Conservation (phyloP, 2,329 filamentous ascomycete species). For the Aschersonia sp. region DNA sequence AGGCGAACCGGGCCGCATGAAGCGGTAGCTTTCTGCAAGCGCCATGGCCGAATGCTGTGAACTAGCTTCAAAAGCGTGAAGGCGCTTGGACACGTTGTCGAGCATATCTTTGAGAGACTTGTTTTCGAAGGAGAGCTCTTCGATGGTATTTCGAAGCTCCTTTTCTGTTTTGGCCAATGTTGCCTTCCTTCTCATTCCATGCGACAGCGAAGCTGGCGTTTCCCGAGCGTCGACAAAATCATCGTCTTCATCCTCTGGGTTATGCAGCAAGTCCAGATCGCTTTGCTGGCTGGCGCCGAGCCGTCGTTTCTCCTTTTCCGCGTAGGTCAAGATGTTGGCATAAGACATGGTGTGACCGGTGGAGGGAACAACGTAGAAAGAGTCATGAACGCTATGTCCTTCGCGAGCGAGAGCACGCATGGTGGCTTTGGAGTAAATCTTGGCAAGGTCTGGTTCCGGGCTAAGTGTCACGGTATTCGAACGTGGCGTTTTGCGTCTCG, state of each 20-base stretch:
- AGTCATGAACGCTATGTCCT: conserved; percentile 50
- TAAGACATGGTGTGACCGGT: conserved; percentile 88
- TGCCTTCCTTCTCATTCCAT: conserved; percentile 23
- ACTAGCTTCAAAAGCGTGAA: conserved; percentile 89
- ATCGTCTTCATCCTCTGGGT: conserved; percentile 52
- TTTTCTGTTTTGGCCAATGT: conserved; percentile 25
- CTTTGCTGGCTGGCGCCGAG: conserved; percentile 34
- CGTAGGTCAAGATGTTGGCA: conserved; percentile 67
- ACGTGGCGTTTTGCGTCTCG: conserved; percentile 16
- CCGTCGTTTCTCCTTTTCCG: conserved; percentile 50
- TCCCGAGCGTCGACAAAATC: conserved; percentile 84
- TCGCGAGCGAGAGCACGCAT: conserved; percentile 63
- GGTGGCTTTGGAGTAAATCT: conserved; percentile 74
- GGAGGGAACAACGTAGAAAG: conserved; percentile 89
- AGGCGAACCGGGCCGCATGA: conserved; percentile 44
- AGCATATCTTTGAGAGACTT: conserved; percentile 70
- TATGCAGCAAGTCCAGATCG: conserved; percentile 22
- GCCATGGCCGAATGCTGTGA: conserved; percentile 78
- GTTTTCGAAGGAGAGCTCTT: conserved; percentile 85
- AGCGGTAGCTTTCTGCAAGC: conserved; percentile 67
- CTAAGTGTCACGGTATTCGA: conserved; percentile 5
- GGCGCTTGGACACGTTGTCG: conserved; percentile 70
- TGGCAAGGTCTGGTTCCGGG: conserved; percentile 61
- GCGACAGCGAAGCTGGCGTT: conserved; percentile 29
- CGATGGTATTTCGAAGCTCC: conserved; percentile 52